Evolutionary conservation across 768 basidiomycete species (phyloP).

Genomic region (Russula abietina): DNA sequence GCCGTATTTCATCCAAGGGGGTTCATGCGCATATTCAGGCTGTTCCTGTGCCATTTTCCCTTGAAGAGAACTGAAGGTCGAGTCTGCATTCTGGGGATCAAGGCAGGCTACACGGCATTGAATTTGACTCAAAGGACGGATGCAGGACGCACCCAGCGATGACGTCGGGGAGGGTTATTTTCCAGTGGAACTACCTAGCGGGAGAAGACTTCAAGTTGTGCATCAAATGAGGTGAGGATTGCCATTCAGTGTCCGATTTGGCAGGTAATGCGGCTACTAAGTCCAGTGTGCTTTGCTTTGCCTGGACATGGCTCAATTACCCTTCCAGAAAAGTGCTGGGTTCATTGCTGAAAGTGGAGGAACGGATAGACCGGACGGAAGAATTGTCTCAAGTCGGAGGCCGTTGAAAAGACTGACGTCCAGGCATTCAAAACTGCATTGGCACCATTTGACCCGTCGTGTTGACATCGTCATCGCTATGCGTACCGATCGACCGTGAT

Average conservation of each 20-base stretch:
- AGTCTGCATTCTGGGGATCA: conserved; percentile 66
- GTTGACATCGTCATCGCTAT: conserved; percentile 19
- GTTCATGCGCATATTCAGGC: conserved; percentile 94
- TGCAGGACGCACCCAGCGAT: conserved; percentile 51
- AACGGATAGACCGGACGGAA: conserved; percentile 94
- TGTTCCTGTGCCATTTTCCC: conserved; percentile 63
- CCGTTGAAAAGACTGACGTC: conserved; percentile 80
- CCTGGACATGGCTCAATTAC: conserved; percentile 3
- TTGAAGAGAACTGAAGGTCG: conserved; percentile 60
- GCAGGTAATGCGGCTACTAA: conserved; percentile 61
- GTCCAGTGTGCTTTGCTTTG: background rate
- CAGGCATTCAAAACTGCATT: conserved; percentile 82
- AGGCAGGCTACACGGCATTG: conserved; percentile 58
- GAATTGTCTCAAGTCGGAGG: conserved; percentile 72
- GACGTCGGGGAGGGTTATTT: conserved; percentile 74
- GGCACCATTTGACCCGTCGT: conserved; percentile 57
- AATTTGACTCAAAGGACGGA: conserved; percentile 72
- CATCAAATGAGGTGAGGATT: conserved; percentile 74
- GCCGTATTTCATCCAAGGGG: conserved; percentile 73
- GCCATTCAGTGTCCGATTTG: conserved; percentile 89
- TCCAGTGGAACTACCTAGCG: conserved; percentile 83
- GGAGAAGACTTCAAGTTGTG: conserved; percentile 75
- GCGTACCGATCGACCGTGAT: background rate
- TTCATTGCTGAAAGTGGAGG: conserved; percentile 63
- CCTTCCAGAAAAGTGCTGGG: conserved; percentile 70